phyloP scores from a whole-genome alignment of 23 red algal species.

The Chondrus crispus region DNA sequence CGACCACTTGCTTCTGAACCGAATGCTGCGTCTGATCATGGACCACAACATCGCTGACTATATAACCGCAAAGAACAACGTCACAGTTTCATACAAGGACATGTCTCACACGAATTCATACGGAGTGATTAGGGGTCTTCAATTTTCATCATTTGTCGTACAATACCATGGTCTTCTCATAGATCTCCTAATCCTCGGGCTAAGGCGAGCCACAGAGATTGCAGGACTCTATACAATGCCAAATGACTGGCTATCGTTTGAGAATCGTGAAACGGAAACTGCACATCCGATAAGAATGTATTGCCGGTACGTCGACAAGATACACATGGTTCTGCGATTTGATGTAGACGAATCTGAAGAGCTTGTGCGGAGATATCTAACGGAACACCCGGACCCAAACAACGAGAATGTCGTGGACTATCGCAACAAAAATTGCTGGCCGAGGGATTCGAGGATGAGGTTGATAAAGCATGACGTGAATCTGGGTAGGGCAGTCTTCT shows the following conservation, averaged over 20 bases:
- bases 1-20: slow-evolving; percentile 84
- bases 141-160: slow-evolving; percentile 92
- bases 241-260: slow-evolving; percentile 69
- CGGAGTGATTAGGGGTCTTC: slow-evolving; percentile 81
- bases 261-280: slow-evolving; percentile 50
- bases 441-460: slow-evolving; percentile 90
- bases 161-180: slow-evolving; percentile 85
- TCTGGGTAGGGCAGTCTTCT: slow-evolving; percentile 89
- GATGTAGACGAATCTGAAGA: slow-evolving; percentile 70
- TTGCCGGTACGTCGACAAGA: slow-evolving; percentile 79
- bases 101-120: slow-evolving; percentile 96
- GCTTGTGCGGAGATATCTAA: slow-evolving; percentile 71
- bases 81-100: slow-evolving; percentile 92
- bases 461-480: slow-evolving; percentile 90
- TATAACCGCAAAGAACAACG: slow-evolving; percentile 95
- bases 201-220: slow-evolving; percentile 69
- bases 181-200: slow-evolving; percentile 77
- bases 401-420: slow-evolving; percentile 97
- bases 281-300: slow-evolving; percentile 85
- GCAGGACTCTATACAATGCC: slow-evolving; percentile 71
- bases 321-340: slow-evolving; percentile 92
- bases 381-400: slow-evolving; percentile 91
- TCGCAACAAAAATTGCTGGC: slow-evolving; percentile 93
- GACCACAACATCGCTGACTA: slow-evolving; percentile 96
- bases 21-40: slow-evolving; percentile 91